Base-by-base conservation (phyloP, 2,329 filamentous ascomycete species). In the Ophiostoma sp. region DNA sequence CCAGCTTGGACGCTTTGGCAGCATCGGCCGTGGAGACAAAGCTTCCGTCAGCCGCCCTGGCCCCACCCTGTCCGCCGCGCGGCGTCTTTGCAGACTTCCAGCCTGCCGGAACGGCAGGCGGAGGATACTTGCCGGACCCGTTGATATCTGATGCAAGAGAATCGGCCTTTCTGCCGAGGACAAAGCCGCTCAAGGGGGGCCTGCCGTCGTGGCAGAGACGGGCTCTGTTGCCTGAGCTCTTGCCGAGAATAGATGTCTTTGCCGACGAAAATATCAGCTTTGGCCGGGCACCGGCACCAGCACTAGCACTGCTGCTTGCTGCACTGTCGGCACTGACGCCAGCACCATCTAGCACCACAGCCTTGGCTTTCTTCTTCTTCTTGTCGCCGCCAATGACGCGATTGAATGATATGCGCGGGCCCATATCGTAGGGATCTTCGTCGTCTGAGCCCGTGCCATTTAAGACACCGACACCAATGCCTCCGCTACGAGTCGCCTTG, bases 401-500 rank as follows among this genome's bases (percentile, higher is more conserved):
- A 75, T 92, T 96, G 79, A 96, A 97, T 15, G 90, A 92, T 77
- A 97, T 96, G 74, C 89, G 90, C 0, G 95, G 95, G 0, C 94
- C 94, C 69, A 98, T 89, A 71, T 94, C 91, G 77, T 97, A 98
- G 0, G 93, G 91, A 76, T 97, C 94, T 75, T 98, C 95, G 65
- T 97, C 94, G 74, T 98, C 95, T 4, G 94, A 97, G 13, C 93
- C 94, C 27, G 90, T 95, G 74, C 97, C 94, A 75, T 98, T 97
- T 65, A 98, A 80, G 1, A 97, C 84, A 0, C 94, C 94, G 17
- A 97, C 89, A 0, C 94, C 94, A 73, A 98, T 92, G 0, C 91
- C 92, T 2, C 64, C 68, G 23, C 62, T 69, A 17, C 71, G 84
- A 1, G n/a, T 4, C 4, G 60, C 20, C n/a, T 33, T 67, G 36